Base-by-base conservation (phyloP, 768 basidiomycete species). In the Mycena maculata region DNA sequence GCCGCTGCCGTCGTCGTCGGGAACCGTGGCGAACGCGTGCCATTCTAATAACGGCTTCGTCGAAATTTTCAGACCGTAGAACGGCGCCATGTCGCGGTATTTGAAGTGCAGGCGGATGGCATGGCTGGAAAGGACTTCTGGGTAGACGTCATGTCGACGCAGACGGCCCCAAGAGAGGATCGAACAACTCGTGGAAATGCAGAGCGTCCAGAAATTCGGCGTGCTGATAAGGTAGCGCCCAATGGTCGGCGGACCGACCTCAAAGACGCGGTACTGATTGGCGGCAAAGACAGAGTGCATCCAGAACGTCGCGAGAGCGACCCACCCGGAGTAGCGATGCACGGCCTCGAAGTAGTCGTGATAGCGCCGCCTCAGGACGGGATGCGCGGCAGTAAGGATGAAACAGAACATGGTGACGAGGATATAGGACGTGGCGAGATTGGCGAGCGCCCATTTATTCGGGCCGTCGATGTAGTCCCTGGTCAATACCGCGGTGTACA, bases 331-430 rank as follows among this genome's bases (percentile, higher is more conserved):
- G 73, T 86, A 86, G 27, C 87, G 84, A 73, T 88, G 87, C 12
- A 78, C 77, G n/a, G 81, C 80, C 73, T 88, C 87, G 73, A 88
- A 88, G 50, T 79, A 77, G 71, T 88, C 82, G 76, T 88, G 87
- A 69, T 81, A 81, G 22, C 77, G 76, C 28, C 78, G 70, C 8
- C 87, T 81, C 72, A 85, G 79, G 8, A 73, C 78, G 8, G 87
- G 87, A 64, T 84, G 83, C 3, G 87, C 87, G 41, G 83, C 80
- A 22, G 76, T 73, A 36, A 88, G 78, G 63, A 88, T 88, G 49
- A 78, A 76, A 58, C 80, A 63, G 45, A 88, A 80, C 73, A 87
- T 85, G 30, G 80, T 70, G 49, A 82, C 70, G 28, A 86, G 72
- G 62, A 87, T 81, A 71, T 85, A 84, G 42, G 84, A 84, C 15